Percentiles rank a stretch among this genome's conserved stretches.
These are phyloP conservation scores for Metschnikowia rubicola DNA, from an alignment of 805 yeast species.

Conservation along the genomic window DNA sequence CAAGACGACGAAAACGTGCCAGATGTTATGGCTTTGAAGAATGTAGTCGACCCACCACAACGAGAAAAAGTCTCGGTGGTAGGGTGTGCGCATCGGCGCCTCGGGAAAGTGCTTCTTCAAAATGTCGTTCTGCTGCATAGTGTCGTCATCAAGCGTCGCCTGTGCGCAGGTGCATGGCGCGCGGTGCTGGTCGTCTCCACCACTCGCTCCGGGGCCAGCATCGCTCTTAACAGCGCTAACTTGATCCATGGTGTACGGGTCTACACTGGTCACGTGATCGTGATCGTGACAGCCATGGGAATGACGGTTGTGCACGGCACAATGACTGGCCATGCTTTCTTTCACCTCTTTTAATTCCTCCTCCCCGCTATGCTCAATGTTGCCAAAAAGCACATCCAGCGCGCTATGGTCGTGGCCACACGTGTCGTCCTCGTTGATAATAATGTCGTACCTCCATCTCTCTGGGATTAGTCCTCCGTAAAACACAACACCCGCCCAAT, in stretches of 20 bases:
- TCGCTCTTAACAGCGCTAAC: not conserved
- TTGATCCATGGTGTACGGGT: not conserved
- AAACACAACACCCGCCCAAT: constrained; percentile 76
- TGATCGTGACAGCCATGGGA: not conserved
- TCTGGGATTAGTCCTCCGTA: constrained; percentile 90
- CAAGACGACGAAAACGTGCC: constrained; percentile 89
- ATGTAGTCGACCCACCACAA: constrained; percentile 84
- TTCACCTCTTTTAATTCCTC: constrained; percentile 35
- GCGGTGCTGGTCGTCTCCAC: constrained; percentile 1
- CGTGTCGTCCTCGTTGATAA: constrained; percentile 43
- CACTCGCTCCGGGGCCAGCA: constrained; percentile 1
- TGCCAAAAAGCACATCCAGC: constrained; percentile 31
- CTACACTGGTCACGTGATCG: not conserved
- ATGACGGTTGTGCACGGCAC: not conserved
- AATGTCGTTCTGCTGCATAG: constrained; percentile 24
- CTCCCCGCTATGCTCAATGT: constrained; percentile 34
- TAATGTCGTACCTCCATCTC: constrained; percentile 72
- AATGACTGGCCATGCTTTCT: constrained; percentile 23
- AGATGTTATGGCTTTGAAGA: constrained; percentile 78
- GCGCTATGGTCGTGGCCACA: constrained; percentile 22
- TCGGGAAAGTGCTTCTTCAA: constrained; percentile 37
- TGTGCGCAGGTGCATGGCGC: constrained; percentile 4
- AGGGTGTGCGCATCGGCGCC: constrained; percentile 31
- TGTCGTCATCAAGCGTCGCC: constrained; percentile 5
- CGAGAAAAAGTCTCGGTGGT: constrained; percentile 43